These are phyloP conservation scores for Penicillium vulpinum DNA, from an alignment of 2,329 filamentous ascomycete species.

Conservation along the genomic window DNA sequence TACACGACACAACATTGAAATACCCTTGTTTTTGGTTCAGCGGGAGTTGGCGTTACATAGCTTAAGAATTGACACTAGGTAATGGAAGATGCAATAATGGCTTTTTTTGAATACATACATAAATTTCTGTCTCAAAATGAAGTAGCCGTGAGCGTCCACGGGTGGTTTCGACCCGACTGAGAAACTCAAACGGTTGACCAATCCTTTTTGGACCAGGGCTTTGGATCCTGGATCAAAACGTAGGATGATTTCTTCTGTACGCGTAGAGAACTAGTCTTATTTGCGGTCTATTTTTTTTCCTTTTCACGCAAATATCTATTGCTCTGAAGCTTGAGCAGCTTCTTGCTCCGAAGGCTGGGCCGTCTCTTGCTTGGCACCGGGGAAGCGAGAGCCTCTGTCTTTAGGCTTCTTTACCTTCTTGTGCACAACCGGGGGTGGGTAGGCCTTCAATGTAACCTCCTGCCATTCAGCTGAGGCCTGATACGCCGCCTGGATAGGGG, in stretches of 20 bases:
- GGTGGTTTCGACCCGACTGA: too few relatives aligned
- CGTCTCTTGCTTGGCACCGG: slow-evolving; percentile 12
- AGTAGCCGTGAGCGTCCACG: not conserved
- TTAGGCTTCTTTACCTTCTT: slow-evolving; percentile 76
- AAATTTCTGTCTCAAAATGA: not conserved
- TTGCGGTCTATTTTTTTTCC: not conserved
- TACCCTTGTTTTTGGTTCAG: slow-evolving; percentile 1
- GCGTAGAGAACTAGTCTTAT: too few relatives aligned
- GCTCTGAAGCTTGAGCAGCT: not conserved
- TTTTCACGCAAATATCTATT: not conserved
- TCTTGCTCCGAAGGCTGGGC: not conserved
- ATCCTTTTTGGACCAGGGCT: not conserved
- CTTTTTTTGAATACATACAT: not conserved
- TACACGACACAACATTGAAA: slow-evolving; percentile 3
- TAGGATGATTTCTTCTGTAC: too few relatives aligned
- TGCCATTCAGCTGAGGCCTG: slow-evolving; percentile 76
- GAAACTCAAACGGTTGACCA: not conserved
- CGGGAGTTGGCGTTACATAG: not conserved
- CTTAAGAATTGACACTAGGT: not conserved
- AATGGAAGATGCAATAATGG: not conserved
- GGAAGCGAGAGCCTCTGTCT: slow-evolving; percentile 67
- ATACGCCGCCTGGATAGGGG: slow-evolving; percentile 75
- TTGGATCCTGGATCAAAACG: too few relatives aligned
- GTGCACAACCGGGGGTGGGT: slow-evolving; percentile 66
- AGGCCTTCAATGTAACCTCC: slow-evolving; percentile 72